Base-by-base conservation (phyloP, 768 basidiomycete species). In the Tulasnella sp. region DNA sequence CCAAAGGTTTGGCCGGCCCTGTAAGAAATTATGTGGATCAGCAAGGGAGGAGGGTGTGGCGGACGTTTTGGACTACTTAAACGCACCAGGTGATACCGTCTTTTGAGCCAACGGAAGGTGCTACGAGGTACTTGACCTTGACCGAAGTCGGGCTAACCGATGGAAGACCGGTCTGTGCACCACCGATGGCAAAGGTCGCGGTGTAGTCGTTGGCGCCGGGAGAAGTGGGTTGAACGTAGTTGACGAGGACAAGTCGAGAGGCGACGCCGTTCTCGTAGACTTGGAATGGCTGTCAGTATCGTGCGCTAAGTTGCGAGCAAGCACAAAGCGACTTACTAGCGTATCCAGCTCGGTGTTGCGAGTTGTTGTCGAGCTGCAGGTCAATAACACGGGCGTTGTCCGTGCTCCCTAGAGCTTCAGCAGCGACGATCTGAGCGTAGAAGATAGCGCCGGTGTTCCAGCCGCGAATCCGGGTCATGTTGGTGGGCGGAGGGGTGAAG, bases 1-100 rank as follows among this genome's bases (percentile, higher is more conserved):
- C 77, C 77, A 36, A 77, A 69, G 1, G 58, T 77, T 71, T 78
- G 77, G 25, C 77, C 77, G n/a, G 76, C 77, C 74, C 72, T 76
- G 36, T 19, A 49, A 49, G 1, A 49, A 22, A 49, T 3, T 5
- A 40, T n/a, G 36, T n/a, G 58, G 3, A 64, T 22, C 58, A 58
- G 42, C 15, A 34, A 34, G 68, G 15, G 19, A 64, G n/a, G 14
- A 2, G 42, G n/a, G 19, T 22, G 49, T 34, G 37, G 64, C 29
- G 19, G 22, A 69, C 31, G 9, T 19, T 70, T 19, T 5, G 14
- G 4, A 31, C 2, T 15, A 4, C 17, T 9, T 17, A 19, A 2
- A 29, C 64, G 58, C 31, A 76, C 72, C 76, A 77, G 12, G 71
- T 71, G 67, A 78, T 77, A 77, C 77, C 77, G 36, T 71, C 69